phyloP scores from a whole-genome alignment of 192 early-diverging fungal species.

The Phycomyces nitens region DNA sequence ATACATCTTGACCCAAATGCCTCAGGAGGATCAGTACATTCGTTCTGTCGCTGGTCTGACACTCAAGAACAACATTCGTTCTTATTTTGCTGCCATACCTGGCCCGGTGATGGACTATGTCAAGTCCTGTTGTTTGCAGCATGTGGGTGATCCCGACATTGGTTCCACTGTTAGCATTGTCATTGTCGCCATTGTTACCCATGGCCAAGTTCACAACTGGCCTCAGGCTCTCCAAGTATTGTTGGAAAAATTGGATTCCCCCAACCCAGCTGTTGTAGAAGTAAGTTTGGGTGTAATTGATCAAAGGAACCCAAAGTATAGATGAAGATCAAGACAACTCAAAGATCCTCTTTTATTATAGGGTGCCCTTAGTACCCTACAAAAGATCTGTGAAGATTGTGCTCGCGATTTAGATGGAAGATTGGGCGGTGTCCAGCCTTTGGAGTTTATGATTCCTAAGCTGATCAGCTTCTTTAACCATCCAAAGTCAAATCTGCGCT shows the following conservation, averaged over 20 bases:
- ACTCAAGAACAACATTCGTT: slow-evolving; percentile 78
- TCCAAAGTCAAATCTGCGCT: slow-evolving; percentile 69
- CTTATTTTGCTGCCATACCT: slow-evolving; percentile 53
- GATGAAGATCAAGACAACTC: too few relatives aligned
- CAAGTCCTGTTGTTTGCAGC: slow-evolving; percentile 32
- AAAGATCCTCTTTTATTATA: too few relatives aligned
- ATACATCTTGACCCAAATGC: slow-evolving; percentile 78
- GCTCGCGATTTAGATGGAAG: slow-evolving; percentile 73
- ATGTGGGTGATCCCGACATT: slow-evolving; percentile 71
- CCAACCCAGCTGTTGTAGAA: slow-evolving; percentile 71
- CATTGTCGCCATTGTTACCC: slow-evolving; percentile 80
- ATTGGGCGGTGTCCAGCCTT: slow-evolving; percentile 67
- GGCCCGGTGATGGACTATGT: slow-evolving; percentile 45
- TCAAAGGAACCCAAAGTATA: too few relatives aligned
- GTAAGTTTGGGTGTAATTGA: slow-evolving; percentile 36
- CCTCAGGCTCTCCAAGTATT: slow-evolving; percentile 79
- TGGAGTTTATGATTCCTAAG: slow-evolving; percentile 86
- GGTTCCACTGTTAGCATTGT: slow-evolving; percentile 83
- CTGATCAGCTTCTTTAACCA: slow-evolving; percentile 84
- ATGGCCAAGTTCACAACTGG: slow-evolving; percentile 70
- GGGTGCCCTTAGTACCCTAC: slow-evolving; percentile 82
- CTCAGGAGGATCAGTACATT: slow-evolving; percentile 64
- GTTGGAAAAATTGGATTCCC: slow-evolving; percentile 72
- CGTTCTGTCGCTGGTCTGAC: slow-evolving; percentile 87
- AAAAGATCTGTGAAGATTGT: slow-evolving; percentile 96